Base-by-base conservation (phyloP, 176 grass and related monocot genomes). In the Thalia dealbata region DNA sequence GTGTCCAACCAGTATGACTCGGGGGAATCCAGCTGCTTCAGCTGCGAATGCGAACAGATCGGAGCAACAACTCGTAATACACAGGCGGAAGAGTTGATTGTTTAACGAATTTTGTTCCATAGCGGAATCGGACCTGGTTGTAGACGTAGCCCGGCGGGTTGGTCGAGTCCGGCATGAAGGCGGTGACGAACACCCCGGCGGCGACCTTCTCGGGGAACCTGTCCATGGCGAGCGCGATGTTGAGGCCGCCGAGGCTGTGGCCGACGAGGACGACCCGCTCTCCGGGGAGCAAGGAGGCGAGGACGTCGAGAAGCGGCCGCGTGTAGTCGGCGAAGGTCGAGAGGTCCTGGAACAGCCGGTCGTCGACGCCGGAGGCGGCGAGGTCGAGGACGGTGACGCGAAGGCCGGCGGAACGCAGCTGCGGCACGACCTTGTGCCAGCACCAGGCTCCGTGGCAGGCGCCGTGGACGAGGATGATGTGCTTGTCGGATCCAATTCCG, bases 381-480 rank as follows among this genome's bases (percentile, higher is more conserved):
- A 96, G 79, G 78, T 96, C 89, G 15, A 75, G 86, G 64, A 75
- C 75, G n/a, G 73, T 91, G 27, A 96, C 86, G 43, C 38, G 86
- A 60, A 88, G 78, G 19, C 92, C 89, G 16, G 89, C 84, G 3
- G 84, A 78, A 25, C 75, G 71, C 13, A 96, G 89, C 63, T 30
- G 46, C 2, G 84, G n/a, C 21, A 81, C 73, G 58, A 90, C 82
- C 73, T 96, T 96, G 89, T 82, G 86, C 84, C 87, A 96, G 32
- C 78, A 73, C 93, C 93, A 96, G 64, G 82, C 93, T 50, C 93
- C 93, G 11, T 74, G 61, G 71, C 82, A 78, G 13, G 87, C 80
- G 74, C 89, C 92, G 77, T 96, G 92, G 60, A 96, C 89, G 14
- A 96, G 89, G 10, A 87, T 74, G 11, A 96, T 68, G 82, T 82